phyloP scores from a whole-genome alignment of 352 stramenopile species.

The Pythium dissimile region DNA sequence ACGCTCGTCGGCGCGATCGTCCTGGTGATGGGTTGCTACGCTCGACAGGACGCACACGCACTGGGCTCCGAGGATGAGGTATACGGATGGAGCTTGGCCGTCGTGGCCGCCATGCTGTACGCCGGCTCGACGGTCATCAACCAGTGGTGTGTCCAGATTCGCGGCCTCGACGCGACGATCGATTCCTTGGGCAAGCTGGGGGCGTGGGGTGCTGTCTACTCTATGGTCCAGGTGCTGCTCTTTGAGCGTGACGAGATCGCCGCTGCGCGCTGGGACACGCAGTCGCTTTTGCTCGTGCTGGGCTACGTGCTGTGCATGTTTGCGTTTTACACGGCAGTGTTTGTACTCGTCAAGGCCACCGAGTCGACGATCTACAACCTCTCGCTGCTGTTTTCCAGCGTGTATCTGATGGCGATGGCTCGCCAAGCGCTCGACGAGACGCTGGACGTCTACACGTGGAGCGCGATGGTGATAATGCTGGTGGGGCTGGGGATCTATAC shows the following conservation, averaged over 20 bases:
- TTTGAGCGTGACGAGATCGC: conserved; percentile 24
- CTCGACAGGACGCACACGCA: conserved; percentile 10
- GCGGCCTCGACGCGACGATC: conserved; percentile 21
- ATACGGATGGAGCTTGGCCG: conserved; percentile 31
- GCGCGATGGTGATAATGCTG: conserved; percentile 27
- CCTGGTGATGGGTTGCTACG: conserved; percentile 25
- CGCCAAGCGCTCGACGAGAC: conserved; percentile 28
- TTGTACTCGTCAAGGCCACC: conserved; percentile 25
- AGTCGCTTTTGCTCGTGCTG: conserved; percentile 25
- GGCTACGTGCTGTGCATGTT: conserved; percentile 36
- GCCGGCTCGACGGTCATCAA: conserved; percentile 36
- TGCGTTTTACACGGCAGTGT: conserved; percentile 39
- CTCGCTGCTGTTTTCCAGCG: conserved; percentile 31
- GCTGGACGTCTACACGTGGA: conserved; percentile 11
- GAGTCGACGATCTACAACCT: conserved; percentile 36
- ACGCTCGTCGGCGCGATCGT: conserved; percentile 21
- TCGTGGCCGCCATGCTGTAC: conserved; percentile 33
- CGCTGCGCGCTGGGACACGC: conserved; percentile 25
- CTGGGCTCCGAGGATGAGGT: conserved; percentile 22
- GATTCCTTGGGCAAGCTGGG: conserved; percentile 34
- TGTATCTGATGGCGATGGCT: conserved; percentile 34
- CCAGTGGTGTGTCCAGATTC: conserved; percentile 31
- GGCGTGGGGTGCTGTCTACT: conserved; percentile 25
- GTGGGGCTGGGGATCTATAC: conserved; percentile 32
- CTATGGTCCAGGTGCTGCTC: conserved; percentile 26